Evolutionary conservation across 2,329 filamentous ascomycete genomes (phyloP).

Genomic region (Colletotrichum lindemuthianum): DNA sequence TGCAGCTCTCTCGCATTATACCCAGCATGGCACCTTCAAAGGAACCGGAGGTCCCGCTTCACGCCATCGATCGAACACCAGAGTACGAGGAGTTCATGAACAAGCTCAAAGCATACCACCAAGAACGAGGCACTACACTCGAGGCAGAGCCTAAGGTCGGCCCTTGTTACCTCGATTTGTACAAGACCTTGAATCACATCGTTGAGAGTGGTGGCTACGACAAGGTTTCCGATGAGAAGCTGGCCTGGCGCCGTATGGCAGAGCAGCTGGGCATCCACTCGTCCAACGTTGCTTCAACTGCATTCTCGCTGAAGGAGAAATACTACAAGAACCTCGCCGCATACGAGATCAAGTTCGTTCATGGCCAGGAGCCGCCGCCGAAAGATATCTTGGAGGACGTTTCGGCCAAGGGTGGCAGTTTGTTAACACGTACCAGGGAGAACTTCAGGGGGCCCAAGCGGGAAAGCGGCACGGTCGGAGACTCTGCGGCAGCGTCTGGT

Average conservation of each 20-base stretch:
- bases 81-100: constrained; percentile 85
- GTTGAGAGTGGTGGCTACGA: constrained; percentile 86
- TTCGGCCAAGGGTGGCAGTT: constrained; percentile 82
- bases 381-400: constrained; percentile 89
- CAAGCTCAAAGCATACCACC: constrained; percentile 77
- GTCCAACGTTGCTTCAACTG: constrained; percentile 81
- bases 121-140: constrained; percentile 80
- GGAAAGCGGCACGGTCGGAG: constrained; percentile 42
- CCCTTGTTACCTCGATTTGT: constrained; percentile 77
- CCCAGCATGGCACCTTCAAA: constrained; percentile 27
- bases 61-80: constrained; percentile 66
- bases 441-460: constrained; percentile 69
- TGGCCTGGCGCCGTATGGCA: constrained; percentile 85
- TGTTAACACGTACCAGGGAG: constrained; percentile 82
- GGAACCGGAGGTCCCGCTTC: constrained; percentile 47
- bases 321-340: constrained; percentile 92
- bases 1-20: background rate
- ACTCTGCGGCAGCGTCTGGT: constrained; percentile 33
- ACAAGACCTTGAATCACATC: constrained; percentile 82
- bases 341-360: constrained; percentile 83
- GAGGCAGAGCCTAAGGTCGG: constrained; percentile 86
- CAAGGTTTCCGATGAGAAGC: constrained; percentile 82
- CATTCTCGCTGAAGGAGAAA: constrained; percentile 85
- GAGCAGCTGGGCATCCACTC: constrained; percentile 79
- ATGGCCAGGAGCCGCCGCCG: constrained; percentile 83